Base-by-base conservation (phyloP, 139 green algal genomes). In the Yamagishiella unicocca region DNA sequence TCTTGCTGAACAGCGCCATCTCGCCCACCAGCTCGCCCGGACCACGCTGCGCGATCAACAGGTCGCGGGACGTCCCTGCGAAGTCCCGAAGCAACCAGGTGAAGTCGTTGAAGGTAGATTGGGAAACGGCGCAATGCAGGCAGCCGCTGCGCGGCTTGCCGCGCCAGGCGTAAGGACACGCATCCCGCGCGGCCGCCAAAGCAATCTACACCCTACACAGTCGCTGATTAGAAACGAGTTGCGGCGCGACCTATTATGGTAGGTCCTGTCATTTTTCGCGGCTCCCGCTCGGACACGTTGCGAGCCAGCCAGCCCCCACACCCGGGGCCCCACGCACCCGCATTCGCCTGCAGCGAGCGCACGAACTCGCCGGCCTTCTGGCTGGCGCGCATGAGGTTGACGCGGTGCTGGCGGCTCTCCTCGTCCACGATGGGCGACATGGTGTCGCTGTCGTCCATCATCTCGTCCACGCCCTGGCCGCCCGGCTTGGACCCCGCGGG, bases 1-100 rank as follows among this genome's bases (percentile, higher is more conserved):
- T 71, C 68, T 92, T 89, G 62, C 80, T 87, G 86, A 93, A 93
- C 66, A 93, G 81, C 29, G 85, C 84, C 90, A 93, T 93, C 82
- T 93, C 90, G 25, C 90, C 90, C 46, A 93, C 64, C 70, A 93
- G 81, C 70, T 93, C 90, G 27, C 90, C 90, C 12, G 70, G 75
- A n/a, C 88, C 83, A 12, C 89, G 85, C 77, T 91, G 81, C 10
- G 85, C 85, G 27, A 93, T 81, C 54, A 92, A 74, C 71, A 93
- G 70, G 35, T 89, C 87, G 35, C 84, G 81, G 4, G 83, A 35
- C 14, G 40, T 62, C 37, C 83, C 83, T 88, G 83, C 83, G 29
- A 17, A n/a, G n/a, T n/a, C 58, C 58, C 58, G 58, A 5, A 67
- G 5, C 58, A 21, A 67, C 58, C 29, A 8, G 5, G 29, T 25